Evolutionary conservation across 768 basidiomycete genomes (phyloP).

Genomic region (Leccinum longicurvipes): DNA sequence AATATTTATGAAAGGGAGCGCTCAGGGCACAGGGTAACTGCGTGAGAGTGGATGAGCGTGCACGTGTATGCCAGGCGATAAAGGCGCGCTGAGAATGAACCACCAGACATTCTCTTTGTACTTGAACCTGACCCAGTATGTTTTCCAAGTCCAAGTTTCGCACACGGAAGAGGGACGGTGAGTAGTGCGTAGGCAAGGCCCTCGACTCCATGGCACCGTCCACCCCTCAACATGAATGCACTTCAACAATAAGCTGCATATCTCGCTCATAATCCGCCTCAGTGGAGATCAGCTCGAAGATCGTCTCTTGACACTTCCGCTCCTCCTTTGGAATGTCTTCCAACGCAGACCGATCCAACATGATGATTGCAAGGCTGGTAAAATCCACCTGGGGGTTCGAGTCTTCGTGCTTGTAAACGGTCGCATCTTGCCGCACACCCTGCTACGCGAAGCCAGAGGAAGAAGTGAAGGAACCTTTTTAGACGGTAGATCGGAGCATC

Average conservation of each 20-base stretch:
- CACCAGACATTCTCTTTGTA: no score
- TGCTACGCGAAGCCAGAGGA: constrained; percentile 45
- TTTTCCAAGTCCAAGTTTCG: no score
- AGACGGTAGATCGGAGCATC: constrained; percentile 58
- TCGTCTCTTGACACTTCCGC: constrained; percentile 88
- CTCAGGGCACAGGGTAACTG: no score
- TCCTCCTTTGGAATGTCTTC: constrained; percentile 77
- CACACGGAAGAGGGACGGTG: no score
- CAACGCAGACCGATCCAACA: constrained; percentile 80
- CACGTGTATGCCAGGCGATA: no score
- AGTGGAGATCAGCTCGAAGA: constrained; percentile 92
- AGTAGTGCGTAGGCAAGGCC: no score
- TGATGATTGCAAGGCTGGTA: constrained; percentile 84
- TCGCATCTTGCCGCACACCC: constrained; percentile 76
- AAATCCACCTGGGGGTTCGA: constrained; percentile 54
- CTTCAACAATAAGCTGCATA: constrained; percentile 91
- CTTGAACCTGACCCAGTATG: no score
- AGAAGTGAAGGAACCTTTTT: constrained; percentile 69
- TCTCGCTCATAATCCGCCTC: constrained; percentile 89
- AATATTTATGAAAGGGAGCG: no score
- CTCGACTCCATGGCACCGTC: no score
- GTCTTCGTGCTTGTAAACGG: constrained; percentile 84
- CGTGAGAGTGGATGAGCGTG: no score
- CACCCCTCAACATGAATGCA: constrained; percentile 28
- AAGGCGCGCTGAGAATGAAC: no score